Base-by-base conservation (phyloP, 176 grass and related monocot genomes). In the Carex scoparia region DNA sequence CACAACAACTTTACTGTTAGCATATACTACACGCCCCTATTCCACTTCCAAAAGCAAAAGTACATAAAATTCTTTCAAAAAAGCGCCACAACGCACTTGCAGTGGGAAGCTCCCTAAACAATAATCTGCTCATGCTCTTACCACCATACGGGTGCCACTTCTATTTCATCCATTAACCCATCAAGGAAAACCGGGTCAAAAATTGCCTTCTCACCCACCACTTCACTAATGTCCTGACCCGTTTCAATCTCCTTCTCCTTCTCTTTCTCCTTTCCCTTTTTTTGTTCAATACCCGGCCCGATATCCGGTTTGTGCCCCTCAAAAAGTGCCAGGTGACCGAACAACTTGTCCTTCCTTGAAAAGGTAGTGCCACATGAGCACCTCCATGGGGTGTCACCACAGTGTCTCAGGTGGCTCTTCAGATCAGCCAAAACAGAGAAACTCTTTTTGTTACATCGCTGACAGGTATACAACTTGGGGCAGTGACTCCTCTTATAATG, bases 291-390 rank as follows among this genome's bases (percentile, higher is more conserved):
- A 2, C 44, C 32, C 14, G 65, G 42, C 16, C 67, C 72, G 51
- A 95, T 69, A 1, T 91, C 93, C 1, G 96, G 96, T 23, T 86
- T 89, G 87, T 99, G 96, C 61, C 96, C 96, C 60, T 99, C 96
- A 75, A 99, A 99, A 76, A 99, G 91, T 11, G 90, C 78, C 12
- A 99, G 81, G 70, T 99, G 96, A 18, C 93, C 93, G 63, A 99
- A 99, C 13, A 99, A 89, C 88, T 99, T 99, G 83, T 99, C 96
- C 90, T 99, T 99, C 79, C 96, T 92, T 19, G 96, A 95, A 87
- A 99, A 99, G 51, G 88, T 99, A 33, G 96, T 99, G 75, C 96
- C 96, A 32, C 96, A 99, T 32, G 96, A 94, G 91, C 96, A 99
- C 65, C 91, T 90, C 96, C 96, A 99, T 53, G 89, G 93, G 12